Base-by-base conservation (phyloP, 1,284 basidiomycete species). In the Puccinia coronata region DNA sequence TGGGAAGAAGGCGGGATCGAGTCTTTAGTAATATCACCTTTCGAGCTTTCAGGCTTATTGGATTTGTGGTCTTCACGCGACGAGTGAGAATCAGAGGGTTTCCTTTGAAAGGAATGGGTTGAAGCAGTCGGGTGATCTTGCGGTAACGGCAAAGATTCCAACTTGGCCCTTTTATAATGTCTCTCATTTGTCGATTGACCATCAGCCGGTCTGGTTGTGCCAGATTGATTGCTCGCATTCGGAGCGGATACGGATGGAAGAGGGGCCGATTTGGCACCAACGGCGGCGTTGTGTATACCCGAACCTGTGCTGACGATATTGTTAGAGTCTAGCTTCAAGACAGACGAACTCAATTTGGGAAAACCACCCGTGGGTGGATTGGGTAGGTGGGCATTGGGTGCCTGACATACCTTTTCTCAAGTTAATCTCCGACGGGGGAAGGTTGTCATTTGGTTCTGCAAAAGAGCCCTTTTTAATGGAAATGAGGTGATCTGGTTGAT, bases 161-260 rank as follows among this genome's bases (percentile, higher is more conserved):
- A 49, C 25, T 71, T 71, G 25, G 69, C 18, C 69, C 34, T 51
- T 25, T 71, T 71, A 16, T 39, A 23, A 34, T 71, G 69, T 25
- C 69, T 71, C 23, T 71, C 69, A 71, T 71, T 71, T 20, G n/a
- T n/a, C 34, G 43, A 53, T 53, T 51, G 47, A 53, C 53, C 69
- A 25, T 67, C 63, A 25, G 39, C 63, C 63, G 63, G 63, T 41
- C 63, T 67, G 47, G 69, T 34, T 31, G 67, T 23, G 25, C 43
- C 34, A n/a, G 67, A 25, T 43, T 23, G 67, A 31, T 70, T 70
- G 49, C 2, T 34, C 67, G 12, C 43, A 51, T 41, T 70, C 25
- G 47, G 23, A 47, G 28, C 47, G 69, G 47, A 53, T 53, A 14
- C 47, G 28, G 69, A 51, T 51, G 47, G 28, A 36, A 53, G 43